Conservation (phyloP, 257 asterid species). For the Penstemon newberryi region DNA sequence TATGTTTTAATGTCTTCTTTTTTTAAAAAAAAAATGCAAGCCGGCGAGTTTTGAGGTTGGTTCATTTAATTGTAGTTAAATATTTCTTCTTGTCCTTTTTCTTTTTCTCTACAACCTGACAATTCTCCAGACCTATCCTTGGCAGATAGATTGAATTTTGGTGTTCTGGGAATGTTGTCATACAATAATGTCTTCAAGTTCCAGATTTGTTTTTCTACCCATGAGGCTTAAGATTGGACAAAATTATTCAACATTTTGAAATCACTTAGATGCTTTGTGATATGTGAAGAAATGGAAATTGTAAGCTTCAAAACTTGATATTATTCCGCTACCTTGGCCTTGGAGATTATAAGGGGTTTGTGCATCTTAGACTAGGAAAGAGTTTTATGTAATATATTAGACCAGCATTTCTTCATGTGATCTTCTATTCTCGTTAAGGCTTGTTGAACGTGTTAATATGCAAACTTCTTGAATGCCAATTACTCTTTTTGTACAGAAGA, state of each 20-base stretch:
- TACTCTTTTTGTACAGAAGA: constrained; percentile 43
- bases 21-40: not conserved
- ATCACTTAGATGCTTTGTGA: constrained; percentile 12
- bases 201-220: constrained; percentile 3
- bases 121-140: not conserved
- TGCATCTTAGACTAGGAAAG: not conserved
- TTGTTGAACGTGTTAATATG: constrained; percentile 17
- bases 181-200: not conserved
- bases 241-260: not conserved
- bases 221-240: not conserved
- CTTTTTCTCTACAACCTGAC: not conserved
- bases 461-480: constrained; percentile 22
- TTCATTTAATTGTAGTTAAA: not conserved
- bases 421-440: constrained; percentile 2
- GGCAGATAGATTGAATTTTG: not conserved
- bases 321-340: not conserved
- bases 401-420: constrained; percentile 19
- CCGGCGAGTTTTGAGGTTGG: not conserved
- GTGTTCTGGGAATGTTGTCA: not conserved
- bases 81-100: not conserved
- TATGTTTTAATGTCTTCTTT: not conserved
- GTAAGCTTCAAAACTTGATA: not conserved
- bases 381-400: not conserved
- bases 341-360: constrained; percentile 7
- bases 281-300: constrained; percentile 12